Evolutionary conservation across 345 rosid genomes (phyloP), one percentile per base, ranked within the genome.

Genomic region (Abelmoschus esculentus): DNA sequence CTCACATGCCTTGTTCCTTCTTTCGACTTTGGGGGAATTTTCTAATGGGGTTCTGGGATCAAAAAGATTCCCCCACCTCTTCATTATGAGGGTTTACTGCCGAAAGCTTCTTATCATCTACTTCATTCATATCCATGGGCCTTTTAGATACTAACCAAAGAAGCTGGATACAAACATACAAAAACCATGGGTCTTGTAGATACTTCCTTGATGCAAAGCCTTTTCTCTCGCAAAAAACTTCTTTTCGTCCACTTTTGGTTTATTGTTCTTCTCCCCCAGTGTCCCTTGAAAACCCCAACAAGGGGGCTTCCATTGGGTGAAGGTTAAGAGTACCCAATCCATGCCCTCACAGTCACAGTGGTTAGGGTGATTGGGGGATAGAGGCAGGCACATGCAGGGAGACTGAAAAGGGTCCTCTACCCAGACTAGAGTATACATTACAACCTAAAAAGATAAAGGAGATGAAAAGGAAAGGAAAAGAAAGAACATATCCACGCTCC

Each of bases 1-100:
- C 89, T 75, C 89, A 83, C 86, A 81, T 85, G 89, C 74, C 55
- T 74, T 85, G 86, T 75, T 80, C 77, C 84, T 61, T 46, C 69
- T 55, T 75, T 79, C 71, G 53, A 64, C 80, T 71, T 82, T 61
- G 66, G 22, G 60, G 65, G 70, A 72, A 77, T 71, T 74, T 77
- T 81, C 80, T 36, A 71, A 9, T 12, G 58, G 36, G 29, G 19
- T 38, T 18, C 65, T 28, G 72, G 72, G 67, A 72, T 81, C 74
- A 72, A 34, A 34, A 80, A 78, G 80, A 82, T 76, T 76, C 73
- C 86, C 81, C 77, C 77, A 40, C 52, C 10, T 3, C 59, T 80
- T 71, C 57, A 80, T 84, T 72, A 78, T 84, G 77, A 75, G 74
- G 85, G 81, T 81, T 79, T 77, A 77, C 69, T 79, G 78, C 70